phyloP scores from a whole-genome alignment of 1,284 basidiomycete genomes.

The Amylostereum chailletii region DNA sequence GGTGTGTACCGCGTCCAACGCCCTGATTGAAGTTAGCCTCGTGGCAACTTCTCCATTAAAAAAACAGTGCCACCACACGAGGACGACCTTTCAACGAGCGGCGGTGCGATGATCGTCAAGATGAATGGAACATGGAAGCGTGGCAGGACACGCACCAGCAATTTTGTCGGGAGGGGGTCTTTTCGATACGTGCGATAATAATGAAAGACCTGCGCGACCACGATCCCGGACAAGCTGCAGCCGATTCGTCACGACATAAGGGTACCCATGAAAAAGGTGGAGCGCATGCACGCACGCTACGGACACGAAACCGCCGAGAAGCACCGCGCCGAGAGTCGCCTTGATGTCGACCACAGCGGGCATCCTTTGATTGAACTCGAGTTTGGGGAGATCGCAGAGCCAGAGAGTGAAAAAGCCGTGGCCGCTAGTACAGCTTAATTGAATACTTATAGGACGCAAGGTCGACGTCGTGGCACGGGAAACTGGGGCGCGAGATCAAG shows the following conservation, averaged over 20 bases:
- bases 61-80: background rate
- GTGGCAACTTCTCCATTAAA: background rate
- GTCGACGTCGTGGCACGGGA: too few relatives aligned
- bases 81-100: constrained; percentile 1
- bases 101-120: background rate
- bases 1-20: background rate
- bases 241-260: too few relatives aligned
- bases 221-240: constrained; percentile 8
- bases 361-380: too few relatives aligned
- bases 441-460: too few relatives aligned
- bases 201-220: constrained; percentile 10
- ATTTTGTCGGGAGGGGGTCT: constrained; percentile 4
- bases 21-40: constrained; percentile 1
- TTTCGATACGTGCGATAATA: constrained; percentile 9
- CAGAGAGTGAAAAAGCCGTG: too few relatives aligned
- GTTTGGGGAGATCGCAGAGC: too few relatives aligned
- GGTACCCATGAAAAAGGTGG: too few relatives aligned
- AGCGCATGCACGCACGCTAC: background rate
- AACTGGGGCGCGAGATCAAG: too few relatives aligned
- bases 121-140: background rate
- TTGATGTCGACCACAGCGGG: background rate
- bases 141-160: constrained; percentile 2
- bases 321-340: background rate
- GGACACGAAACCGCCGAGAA: background rate
- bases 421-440: too few relatives aligned